A percentile compares a stretch with the other conserved stretches of the same genome.
Conservation (phyloP, 2,329 filamentous ascomycete species). For the Waltergamsia citrina region DNA sequence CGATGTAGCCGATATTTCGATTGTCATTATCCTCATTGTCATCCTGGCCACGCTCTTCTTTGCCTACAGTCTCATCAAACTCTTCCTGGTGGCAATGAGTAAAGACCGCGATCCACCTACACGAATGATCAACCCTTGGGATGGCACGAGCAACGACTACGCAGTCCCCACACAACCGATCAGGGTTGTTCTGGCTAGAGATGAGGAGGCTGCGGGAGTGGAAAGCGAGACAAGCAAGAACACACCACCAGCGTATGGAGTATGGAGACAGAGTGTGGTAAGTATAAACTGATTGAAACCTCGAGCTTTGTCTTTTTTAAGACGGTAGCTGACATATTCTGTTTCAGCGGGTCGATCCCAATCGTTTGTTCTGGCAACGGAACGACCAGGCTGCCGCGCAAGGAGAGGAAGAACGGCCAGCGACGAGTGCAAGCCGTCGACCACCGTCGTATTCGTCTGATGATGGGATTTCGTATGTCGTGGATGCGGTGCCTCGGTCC, state of each 20-base stretch:
- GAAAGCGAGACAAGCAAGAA: conserved; percentile 45
- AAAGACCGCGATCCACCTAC: conserved; percentile 24
- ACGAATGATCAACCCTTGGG: not conserved
- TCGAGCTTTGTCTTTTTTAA: too few relatives aligned
- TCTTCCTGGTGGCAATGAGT: conserved; percentile 56
- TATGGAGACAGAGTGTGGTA: conserved; percentile 77
- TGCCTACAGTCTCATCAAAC: conserved; percentile 65
- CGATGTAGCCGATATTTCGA: conserved; percentile 62
- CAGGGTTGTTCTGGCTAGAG: conserved; percentile 62
- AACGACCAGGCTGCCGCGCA: conserved; percentile 29
- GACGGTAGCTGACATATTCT: not conserved
- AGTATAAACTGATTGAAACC: too few relatives aligned
- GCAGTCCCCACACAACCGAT: conserved; percentile 66
- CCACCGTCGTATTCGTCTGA: conserved; percentile 73
- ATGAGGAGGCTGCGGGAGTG: conserved; percentile 58
- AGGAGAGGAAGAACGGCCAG: conserved; percentile 8
- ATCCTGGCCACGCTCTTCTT: conserved; percentile 69
- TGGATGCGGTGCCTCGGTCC: conserved; percentile 55
- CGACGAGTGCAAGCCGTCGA: conserved; percentile 26
- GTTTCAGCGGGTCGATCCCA: conserved; percentile 68
- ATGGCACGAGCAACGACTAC: conserved; percentile 28
- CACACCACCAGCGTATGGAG: conserved; percentile 74
- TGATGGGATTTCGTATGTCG: conserved; percentile 63
- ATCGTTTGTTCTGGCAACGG: conserved; percentile 73
- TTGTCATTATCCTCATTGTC: conserved; percentile 71